Base-by-base conservation (phyloP, 176 grass and related monocot genomes). In the Aechmea fasciata region DNA sequence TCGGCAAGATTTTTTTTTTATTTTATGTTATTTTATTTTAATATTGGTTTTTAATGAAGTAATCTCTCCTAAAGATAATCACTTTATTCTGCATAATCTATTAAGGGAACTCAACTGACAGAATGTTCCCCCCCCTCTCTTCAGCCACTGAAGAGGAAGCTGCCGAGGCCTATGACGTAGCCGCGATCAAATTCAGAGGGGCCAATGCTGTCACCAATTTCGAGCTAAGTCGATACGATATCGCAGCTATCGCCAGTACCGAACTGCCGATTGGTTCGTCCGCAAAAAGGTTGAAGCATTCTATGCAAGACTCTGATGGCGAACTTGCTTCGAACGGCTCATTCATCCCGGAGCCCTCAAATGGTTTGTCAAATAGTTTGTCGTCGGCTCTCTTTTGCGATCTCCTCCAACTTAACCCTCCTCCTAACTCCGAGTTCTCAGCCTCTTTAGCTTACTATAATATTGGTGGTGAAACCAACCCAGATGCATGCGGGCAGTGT, bases 101-200 rank as follows among this genome's bases (percentile, higher is more conserved):
- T 41, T 41, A 41, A 41, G 33, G 33, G 33, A 41, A 8, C 3
- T 41, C 33, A 41, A 1, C 33, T 7, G 14, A 17, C 18, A 8
- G 49, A 24, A 15, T 20, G 55, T 51, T 25, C 7, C 48, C 2
- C 23, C 7, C 15, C 5, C 48, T 70, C 48, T 51, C 57, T 76
- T 3, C 87, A 97, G 93, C 79, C 12, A 92, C 89, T 2, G 89
- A 97, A 74, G 84, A 87, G 76, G 93, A 92, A 76, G 93, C 93
- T 15, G 93, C 93, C 11, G 93, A 97, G 71, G 93, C 93, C 0
- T 97, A 97, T 70, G 93, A 97, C 59, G 79, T 97, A 13, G 89
- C 93, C 6, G 89, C 93, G 14, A 79, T 97, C 26, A 97, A 97
- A 71, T 97, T 92, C 79, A 87, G 93, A 50, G 93, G 93, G 19